Evolutionary conservation across 2,329 filamentous ascomycete genomes (phyloP).

Genomic region (Pestalotiopsis sp.): DNA sequence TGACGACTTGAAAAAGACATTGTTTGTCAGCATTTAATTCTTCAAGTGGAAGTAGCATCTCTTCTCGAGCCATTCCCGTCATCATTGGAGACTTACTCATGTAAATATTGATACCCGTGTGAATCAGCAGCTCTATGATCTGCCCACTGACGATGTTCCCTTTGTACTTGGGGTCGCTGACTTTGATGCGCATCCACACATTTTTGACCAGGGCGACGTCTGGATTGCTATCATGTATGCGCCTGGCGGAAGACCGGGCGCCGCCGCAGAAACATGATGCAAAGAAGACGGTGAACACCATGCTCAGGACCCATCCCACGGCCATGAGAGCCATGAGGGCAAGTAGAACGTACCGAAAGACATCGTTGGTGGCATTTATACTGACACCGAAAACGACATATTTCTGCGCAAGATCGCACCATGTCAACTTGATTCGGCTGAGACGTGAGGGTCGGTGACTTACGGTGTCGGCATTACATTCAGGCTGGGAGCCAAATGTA

Average conservation of each 20-base stretch:
- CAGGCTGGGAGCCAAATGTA: slow-evolving; percentile 19
- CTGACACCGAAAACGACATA: slow-evolving; percentile 22
- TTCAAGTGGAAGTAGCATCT: not conserved
- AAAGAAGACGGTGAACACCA: slow-evolving; percentile 7
- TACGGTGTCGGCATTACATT: slow-evolving; percentile 19
- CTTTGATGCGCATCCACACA: not conserved
- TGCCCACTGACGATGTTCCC: not conserved
- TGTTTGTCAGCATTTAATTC: not conserved
- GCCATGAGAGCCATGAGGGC: slow-evolving; percentile 9
- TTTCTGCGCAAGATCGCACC: not conserved
- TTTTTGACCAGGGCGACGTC: slow-evolving; percentile 5
- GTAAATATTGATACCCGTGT: slow-evolving; percentile 12
- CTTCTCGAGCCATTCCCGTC: not conserved
- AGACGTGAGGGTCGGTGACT: not conserved
- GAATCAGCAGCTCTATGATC: not conserved
- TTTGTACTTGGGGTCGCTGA: not conserved
- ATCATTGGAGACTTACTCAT: not conserved
- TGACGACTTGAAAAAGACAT: not conserved
- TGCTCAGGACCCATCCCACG: slow-evolving; percentile 5
- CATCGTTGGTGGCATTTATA: slow-evolving; percentile 10
- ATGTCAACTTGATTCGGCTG: not conserved
- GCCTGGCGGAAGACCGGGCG: not conserved
- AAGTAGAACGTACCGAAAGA: slow-evolving; percentile 11
- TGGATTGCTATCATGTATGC: not conserved
- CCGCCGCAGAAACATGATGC: slow-evolving; percentile 4